Evolutionary conservation across 179 eudicot species (phyloP).

Genomic region (Patellifolia procumbens): DNA sequence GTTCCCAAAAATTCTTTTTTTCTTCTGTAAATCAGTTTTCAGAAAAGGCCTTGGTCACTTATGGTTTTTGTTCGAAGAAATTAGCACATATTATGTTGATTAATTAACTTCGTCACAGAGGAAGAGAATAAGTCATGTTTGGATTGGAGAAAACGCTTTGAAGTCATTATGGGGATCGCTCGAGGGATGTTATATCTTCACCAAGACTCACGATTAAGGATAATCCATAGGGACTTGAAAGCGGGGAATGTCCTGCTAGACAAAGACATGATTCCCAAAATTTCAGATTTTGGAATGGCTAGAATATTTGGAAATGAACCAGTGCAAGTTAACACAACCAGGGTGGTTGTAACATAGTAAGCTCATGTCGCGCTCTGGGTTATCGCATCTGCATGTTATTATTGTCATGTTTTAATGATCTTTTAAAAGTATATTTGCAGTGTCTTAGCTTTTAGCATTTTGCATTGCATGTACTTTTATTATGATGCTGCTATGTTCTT

Average conservation of each 20-base stretch:
- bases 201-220: constrained; percentile 48
- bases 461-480: too few species aligned
- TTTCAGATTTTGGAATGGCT: constrained; percentile 57
- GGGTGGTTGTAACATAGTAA: constrained; percentile 42
- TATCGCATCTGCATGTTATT: too few species aligned
- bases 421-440: too few species aligned
- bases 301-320: constrained; percentile 42
- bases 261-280: constrained; percentile 47
- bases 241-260: constrained; percentile 47
- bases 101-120: constrained; percentile 23
- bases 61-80: background rate
- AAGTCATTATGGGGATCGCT: constrained; percentile 48
- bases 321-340: constrained; percentile 41
- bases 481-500: too few species aligned
- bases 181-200: constrained; percentile 57
- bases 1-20: background rate
- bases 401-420: too few species aligned
- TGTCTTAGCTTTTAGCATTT: too few species aligned
- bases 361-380: background rate
- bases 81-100: background rate
- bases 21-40: background rate
- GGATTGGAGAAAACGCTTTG: constrained; percentile 42
- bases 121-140: constrained; percentile 29
- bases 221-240: constrained; percentile 52
- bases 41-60: background rate